Conservation (phyloP, 805 yeast species). For the Wickerhamomyces tratensis region DNA sequence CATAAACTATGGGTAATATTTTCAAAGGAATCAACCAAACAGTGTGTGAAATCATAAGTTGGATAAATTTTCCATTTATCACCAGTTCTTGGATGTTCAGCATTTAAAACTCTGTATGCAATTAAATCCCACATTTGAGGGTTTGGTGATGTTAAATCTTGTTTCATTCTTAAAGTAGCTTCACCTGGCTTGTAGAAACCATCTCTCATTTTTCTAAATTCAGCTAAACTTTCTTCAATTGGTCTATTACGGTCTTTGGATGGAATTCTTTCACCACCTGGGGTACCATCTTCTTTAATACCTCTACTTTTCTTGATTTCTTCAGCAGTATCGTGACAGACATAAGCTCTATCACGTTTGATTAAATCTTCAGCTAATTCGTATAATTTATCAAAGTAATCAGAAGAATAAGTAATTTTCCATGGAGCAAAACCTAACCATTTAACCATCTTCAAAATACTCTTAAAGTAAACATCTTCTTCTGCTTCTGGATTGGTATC, state of each 20-base stretch:
- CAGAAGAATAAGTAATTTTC: slow-evolving; percentile 93
- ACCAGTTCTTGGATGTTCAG: slow-evolving; percentile 95
- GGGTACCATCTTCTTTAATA: slow-evolving; percentile 80
- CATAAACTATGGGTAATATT: slow-evolving; percentile 94
- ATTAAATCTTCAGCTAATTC: slow-evolving; percentile 82
- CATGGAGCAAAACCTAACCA: slow-evolving; percentile 96
- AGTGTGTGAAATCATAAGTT: slow-evolving; percentile 97
- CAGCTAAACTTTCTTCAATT: slow-evolving; percentile 63
- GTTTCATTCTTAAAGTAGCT: slow-evolving; percentile 95
- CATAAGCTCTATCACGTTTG: slow-evolving; percentile 65
- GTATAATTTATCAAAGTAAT: slow-evolving; percentile 85
- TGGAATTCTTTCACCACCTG: slow-evolving; percentile 86
- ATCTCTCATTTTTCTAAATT: slow-evolving; percentile 86
- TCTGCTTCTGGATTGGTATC: slow-evolving; percentile 99
- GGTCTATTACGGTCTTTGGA: slow-evolving; percentile 68
- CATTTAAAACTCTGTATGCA: slow-evolving; percentile 89
- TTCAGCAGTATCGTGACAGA: slow-evolving; percentile 89
- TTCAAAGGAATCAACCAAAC: slow-evolving; percentile 96
- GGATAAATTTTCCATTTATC: slow-evolving; percentile 97
- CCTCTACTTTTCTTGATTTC: slow-evolving; percentile 90
- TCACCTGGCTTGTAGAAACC: slow-evolving; percentile 85
- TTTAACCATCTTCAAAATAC: slow-evolving; percentile 73
- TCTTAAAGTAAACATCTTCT: slow-evolving; percentile 81
- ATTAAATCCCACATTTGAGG: slow-evolving; percentile 99
- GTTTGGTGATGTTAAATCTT: slow-evolving; percentile 78